A percentile compares a stretch with the other conserved stretches of the same genome.
Conservation (phyloP, 768 basidiomycete species). For the Ramaria rubella region DNA sequence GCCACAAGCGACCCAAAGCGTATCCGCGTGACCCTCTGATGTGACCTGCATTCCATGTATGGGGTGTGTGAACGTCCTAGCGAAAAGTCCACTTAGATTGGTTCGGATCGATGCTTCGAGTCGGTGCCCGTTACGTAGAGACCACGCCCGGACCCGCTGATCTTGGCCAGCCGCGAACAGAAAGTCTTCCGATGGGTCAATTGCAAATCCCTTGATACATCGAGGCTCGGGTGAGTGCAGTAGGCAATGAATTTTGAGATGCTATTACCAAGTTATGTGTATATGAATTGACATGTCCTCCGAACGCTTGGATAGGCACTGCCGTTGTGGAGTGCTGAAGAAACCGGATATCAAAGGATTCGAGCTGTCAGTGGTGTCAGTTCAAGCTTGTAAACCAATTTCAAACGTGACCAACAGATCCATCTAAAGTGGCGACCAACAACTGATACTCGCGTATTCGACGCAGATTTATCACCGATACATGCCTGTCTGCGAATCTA, state of each 20-base stretch:
- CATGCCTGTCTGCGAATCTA: conserved; percentile 28
- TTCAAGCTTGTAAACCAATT: neutral
- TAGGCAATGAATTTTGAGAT: conserved; percentile 6
- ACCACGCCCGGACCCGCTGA: conserved; percentile 59
- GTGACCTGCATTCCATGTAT: conserved; percentile 47
- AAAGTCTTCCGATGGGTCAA: conserved; percentile 50
- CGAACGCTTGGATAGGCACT: conserved; percentile 41
- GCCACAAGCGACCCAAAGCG: conserved; percentile 50
- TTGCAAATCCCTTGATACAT: conserved; percentile 46
- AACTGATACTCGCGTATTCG: conserved; percentile 46
- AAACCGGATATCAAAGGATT: conserved; percentile 58
- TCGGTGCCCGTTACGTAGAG: conserved; percentile 44
- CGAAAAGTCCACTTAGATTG: conserved; percentile 25
- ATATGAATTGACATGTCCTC: conserved; percentile 54
- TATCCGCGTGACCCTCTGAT: conserved; percentile 26
- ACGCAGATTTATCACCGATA: conserved; percentile 50
- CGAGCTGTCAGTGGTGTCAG: conserved; percentile 36
- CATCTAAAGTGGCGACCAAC: conserved; percentile 52
- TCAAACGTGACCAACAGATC: conserved; percentile 39
- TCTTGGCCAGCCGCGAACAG: conserved; percentile 70
- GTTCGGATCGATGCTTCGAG: conserved; percentile 21
- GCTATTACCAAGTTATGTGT: conserved; percentile 44
- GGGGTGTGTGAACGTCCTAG: conserved; percentile 28
- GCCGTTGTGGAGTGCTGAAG: conserved; percentile 20
- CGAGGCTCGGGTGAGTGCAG: neutral